phyloP scores from a whole-genome alignment of 2,329 filamentous ascomycete genomes.

The Talaromyces piceae region DNA sequence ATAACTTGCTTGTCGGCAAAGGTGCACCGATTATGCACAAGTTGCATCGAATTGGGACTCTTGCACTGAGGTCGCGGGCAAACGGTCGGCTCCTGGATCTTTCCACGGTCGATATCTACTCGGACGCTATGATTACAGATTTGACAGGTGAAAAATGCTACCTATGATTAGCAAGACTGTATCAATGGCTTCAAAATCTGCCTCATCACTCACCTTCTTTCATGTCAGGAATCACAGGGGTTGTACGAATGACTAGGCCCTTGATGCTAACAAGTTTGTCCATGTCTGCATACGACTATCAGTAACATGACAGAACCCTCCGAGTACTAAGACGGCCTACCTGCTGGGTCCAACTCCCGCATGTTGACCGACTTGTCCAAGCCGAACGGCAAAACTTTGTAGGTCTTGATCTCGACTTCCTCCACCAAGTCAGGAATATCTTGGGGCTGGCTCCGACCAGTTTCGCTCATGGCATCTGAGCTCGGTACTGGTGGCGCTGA shows the following conservation, averaged over 20 bases:
- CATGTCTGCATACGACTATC: slow-evolving; percentile 56
- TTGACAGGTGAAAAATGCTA: slow-evolving; percentile 90
- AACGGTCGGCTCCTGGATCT: slow-evolving; percentile 86
- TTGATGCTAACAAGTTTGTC: slow-evolving; percentile 94
- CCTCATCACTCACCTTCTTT: slow-evolving; percentile 55
- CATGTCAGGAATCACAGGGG: slow-evolving; percentile 97
- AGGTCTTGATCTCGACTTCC: slow-evolving; percentile 71
- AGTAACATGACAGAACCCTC: neutral
- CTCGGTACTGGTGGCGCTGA: slow-evolving; percentile 66
- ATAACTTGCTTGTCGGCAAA: slow-evolving; percentile 99
- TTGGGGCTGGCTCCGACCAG: slow-evolving; percentile 23
- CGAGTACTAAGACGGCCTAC: slow-evolving; percentile 31
- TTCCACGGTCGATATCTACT: slow-evolving; percentile 88
- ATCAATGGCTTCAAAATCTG: neutral
- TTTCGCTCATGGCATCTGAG: slow-evolving; percentile 59
- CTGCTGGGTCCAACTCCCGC: slow-evolving; percentile 84
- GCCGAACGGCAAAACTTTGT: slow-evolving; percentile 83
- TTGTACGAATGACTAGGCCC: slow-evolving; percentile 89
- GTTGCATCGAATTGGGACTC: slow-evolving; percentile 93
- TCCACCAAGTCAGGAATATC: slow-evolving; percentile 62
- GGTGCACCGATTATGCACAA: slow-evolving; percentile 88
- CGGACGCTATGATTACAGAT: slow-evolving; percentile 86
- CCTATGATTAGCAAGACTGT: slow-evolving; percentile 8
- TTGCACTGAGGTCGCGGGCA: slow-evolving; percentile 78
- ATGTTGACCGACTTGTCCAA: slow-evolving; percentile 82